Base-by-base conservation (phyloP, 2,329 filamentous ascomycete genomes). In the Hymenoscyphus occultus region DNA sequence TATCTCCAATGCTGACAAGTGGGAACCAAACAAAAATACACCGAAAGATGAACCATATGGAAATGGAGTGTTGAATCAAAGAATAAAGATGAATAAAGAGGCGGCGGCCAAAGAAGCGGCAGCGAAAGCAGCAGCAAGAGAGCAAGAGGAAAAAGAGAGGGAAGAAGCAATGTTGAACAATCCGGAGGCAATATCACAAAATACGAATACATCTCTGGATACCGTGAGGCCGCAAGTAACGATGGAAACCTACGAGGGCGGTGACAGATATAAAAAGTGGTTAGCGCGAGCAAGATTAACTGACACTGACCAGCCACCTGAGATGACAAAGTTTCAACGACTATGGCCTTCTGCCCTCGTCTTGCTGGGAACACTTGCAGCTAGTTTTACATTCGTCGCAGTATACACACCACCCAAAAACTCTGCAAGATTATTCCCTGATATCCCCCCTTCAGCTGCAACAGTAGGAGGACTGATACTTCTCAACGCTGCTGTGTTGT, bases 381-480 rank as follows among this genome's bases (percentile, higher is more conserved):
- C 77, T 63, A 78, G 80, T 57, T 77, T 77, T 5, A 77, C 78
- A 19, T 78, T 83, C 54, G 78, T 81, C n/a, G 73, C 75, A 31
- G 74, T 82, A 56, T 87, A 88, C 73, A 78, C 82, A 65, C 83
- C 85, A 6, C 81, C 82, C 12, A 78, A 78, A 70, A 74, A 78
- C 39, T 71, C 71, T 4, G 73, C 81, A 64, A 80, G 89, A 59
- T 71, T 90, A 45, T 85, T 83, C 73, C 86, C 85, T 1, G 84
- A 87, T 51, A 76, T 88, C 1, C 83, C 87, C 0, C 84, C 87
- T 1, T 82, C 87, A 14, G 80, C 84, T 2, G 86, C 87, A 13
- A 92, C 91, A 2, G 79, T 92, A n/a, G 78, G 81, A 40, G 78
- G 80, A 6, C 76, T 94, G 54, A 80, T 92, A 56, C 80, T 77